These are phyloP conservation scores for Solanum appendiculatum DNA, from an alignment of 257 asterid species.

Conservation along the genomic window DNA sequence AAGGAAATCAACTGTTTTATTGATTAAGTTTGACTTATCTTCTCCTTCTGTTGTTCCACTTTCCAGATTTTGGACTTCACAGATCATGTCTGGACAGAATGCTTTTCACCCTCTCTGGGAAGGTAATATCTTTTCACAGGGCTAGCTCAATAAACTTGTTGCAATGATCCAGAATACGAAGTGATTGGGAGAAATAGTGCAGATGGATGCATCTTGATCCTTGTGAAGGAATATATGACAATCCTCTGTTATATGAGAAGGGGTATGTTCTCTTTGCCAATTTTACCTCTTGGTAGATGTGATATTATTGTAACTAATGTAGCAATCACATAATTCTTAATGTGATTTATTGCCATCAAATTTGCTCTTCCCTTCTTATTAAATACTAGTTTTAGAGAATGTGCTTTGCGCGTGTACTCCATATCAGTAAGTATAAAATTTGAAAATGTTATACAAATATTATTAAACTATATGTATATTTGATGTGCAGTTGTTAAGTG, in stretches of 20 bases:
- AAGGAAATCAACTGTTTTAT: neutral
- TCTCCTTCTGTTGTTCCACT: slow-evolving; percentile 1
- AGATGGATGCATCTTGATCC: slow-evolving; percentile 99
- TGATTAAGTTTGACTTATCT: neutral
- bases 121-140: slow-evolving; percentile 33
- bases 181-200: slow-evolving; percentile 23
- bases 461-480: neutral
- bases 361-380: neutral
- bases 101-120: slow-evolving; percentile 69
- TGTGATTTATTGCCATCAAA: neutral
- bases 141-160: slow-evolving; percentile 4
- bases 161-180: neutral
- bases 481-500: neutral
- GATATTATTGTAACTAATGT: neutral
- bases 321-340: neutral
- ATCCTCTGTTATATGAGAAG: slow-evolving; percentile 82
- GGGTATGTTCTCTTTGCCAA: slow-evolving; percentile 48
- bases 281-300: neutral
- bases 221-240: slow-evolving; percentile 93
- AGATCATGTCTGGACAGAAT: slow-evolving; percentile 98
- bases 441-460: neutral
- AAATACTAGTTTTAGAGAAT: neutral
- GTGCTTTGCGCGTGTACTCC: neutral
- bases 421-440: neutral
- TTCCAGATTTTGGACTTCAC: slow-evolving; percentile 78